phyloP scores from a whole-genome alignment of 306 rosid species.

The Rosa multiflora region DNA sequence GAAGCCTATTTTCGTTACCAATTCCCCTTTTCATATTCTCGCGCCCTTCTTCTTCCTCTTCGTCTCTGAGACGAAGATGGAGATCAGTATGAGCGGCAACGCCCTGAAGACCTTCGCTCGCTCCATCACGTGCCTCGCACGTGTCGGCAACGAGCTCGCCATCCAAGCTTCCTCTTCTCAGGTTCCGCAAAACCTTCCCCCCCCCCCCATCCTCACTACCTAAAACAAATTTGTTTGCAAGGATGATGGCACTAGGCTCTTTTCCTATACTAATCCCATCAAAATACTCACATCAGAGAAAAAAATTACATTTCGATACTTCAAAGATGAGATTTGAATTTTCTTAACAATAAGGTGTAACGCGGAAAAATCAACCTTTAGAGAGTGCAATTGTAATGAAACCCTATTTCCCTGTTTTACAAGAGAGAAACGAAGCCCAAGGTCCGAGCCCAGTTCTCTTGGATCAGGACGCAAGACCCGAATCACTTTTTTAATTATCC shows the following conservation, averaged over 20 bases:
- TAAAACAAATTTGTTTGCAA: too few relatives aligned
- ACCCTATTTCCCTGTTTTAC: too few relatives aligned
- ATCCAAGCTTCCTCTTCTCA: slow-evolving; percentile 84
- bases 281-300: too few relatives aligned
- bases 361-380: too few relatives aligned
- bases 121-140: slow-evolving; percentile 85
- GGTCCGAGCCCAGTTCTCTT: neutral
- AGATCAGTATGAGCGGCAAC: slow-evolving; percentile 64
- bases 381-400: too few relatives aligned
- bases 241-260: too few relatives aligned
- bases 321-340: too few relatives aligned
- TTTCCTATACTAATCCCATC: too few relatives aligned
- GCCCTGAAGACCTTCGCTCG: slow-evolving; percentile 82
- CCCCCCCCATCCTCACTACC: neutral
- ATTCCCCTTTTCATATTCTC: neutral
- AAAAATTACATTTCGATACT: too few relatives aligned
- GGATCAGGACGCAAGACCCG: neutral
- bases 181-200: slow-evolving; percentile 29
- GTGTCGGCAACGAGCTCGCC: slow-evolving; percentile 82
- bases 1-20: neutral
- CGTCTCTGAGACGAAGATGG: slow-evolving; percentile 40
- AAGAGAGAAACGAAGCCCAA: too few relatives aligned
- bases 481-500: neutral
- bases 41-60: slow-evolving; percentile 1
- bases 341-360: too few relatives aligned